phyloP scores from a whole-genome alignment of 2,329 filamentous ascomycete genomes.

The Neonectria sp. region DNA sequence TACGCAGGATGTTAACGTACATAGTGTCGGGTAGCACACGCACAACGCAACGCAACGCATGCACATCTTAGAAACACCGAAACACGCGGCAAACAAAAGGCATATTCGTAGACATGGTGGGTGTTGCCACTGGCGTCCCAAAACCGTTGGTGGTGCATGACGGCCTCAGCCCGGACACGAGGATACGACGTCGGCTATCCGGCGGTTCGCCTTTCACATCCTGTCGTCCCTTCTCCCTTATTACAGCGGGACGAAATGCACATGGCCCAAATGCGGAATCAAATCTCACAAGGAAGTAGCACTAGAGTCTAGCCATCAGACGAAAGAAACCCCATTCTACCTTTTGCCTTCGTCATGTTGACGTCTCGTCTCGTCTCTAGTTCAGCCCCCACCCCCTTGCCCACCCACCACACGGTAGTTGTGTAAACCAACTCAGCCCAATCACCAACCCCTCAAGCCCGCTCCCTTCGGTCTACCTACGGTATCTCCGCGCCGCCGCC shows the following conservation, averaged over 20 bases:
- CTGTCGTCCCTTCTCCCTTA: conserved; percentile 7
- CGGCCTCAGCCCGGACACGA: conserved; percentile 25
- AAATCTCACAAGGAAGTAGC: background rate
- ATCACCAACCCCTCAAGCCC: background rate
- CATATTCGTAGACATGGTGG: conserved; percentile 1
- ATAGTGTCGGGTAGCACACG: no score
- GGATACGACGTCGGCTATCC: conserved; percentile 42
- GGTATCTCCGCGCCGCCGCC: background rate
- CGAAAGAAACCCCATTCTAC: conserved; percentile 3
- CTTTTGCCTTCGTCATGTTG: conserved; percentile 19
- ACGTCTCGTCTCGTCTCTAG: conserved; percentile 10
- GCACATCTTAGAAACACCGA: no score
- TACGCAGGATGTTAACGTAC: no score
- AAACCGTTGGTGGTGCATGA: conserved; percentile 30
- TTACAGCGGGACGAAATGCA: conserved; percentile 11
- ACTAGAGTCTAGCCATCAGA: background rate
- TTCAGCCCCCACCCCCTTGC: background rate
- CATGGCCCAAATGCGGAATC: conserved; percentile 16
- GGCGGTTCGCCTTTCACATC: conserved; percentile 13
- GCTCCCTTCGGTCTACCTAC: background rate
- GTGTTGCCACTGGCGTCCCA: conserved; percentile 36
- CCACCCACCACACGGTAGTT: conserved; percentile 3
- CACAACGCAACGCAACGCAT: no score
- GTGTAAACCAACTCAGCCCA: background rate
- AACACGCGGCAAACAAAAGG: no score